Base-by-base conservation (phyloP, 1,139 yeast species). In the Hemisphaericaspora lyxosophila region DNA sequence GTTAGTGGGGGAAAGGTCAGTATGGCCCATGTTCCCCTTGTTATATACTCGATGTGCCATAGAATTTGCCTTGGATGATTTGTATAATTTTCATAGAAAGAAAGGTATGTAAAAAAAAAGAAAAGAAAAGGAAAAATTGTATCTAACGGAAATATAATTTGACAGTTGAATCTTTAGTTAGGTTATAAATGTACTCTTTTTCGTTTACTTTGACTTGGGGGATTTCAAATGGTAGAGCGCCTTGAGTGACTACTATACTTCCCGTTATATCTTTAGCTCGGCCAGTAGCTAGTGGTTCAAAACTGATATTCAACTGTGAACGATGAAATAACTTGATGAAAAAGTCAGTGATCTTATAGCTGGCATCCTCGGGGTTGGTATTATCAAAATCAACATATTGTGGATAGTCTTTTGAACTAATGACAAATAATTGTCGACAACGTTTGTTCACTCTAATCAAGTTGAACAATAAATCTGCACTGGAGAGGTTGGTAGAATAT, bases 1-100 rank as follows among this genome's bases (percentile, higher is more conserved):
- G 3, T 66, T 76, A 38, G 89, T 90, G 24, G 99, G 99, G 4
- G 97, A 90, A 59, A 72, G 85, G 47, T 85, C 95, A 35, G 89
- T 90, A 0, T 92, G 98, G 98, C 96, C 96, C 1, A 77, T 87
- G 43, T 73, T 88, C 47, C 88, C 97, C 0, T 67, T 90, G 32
- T 68, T 94, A 31, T 83, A 90, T 80, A 85, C 96, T 0, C 69
- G 99, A 39, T 87, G 97, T 53, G 80, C 92, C 1, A 85, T 90
- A 41, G 99, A 92, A 63, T 86, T 85, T 64, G 85, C 90, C 23
- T 69, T 92, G 42, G 96, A 90, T 57, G 89, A 84, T 56, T 71
- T 82, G 50, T 80, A 81, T 55, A 76, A 73, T 59, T 61, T 73
- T 45, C 73, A 75, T 54, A 62, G 73, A 46, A 70, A 70, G 49